Evolutionary conservation across 768 basidiomycete genomes (phyloP), one percentile per base, ranked within the genome.

Genomic region (Lactarius quietus): DNA sequence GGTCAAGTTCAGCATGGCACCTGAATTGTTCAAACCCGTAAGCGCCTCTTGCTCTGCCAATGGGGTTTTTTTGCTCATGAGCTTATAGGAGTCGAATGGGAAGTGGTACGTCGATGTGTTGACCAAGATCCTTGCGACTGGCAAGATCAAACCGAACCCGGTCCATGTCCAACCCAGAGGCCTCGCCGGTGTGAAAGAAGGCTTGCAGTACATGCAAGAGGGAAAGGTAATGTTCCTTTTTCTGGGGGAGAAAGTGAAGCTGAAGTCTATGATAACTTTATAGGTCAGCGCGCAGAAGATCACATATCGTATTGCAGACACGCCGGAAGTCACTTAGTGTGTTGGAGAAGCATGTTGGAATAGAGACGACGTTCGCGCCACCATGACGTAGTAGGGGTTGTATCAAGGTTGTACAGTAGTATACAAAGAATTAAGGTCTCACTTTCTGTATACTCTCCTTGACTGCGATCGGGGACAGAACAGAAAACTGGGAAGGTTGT

Each of bases 281-380:
- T 36, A 70, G 70, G 62, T 72, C 28, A 74, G 72, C 59, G 75
- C 66, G 35, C 70, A 72, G 66, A 76, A 77, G 66, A 60, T 74
- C 38, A 74, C 73, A 15, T 74, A 73, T 63, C 63, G 69, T 33
- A 60, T 73, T 51, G 48, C 60, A 15, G 68, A 68, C 29, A 69
- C 66, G 1, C 66, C 68, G 12, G 66, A 62, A 36, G 2, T 65
- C 39, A 8, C 10, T 7, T 12, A 23, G 0, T n/a, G 20, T 45
- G 14, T n/a, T 45, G n/a, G 45, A 48, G 45, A n/a, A n/a, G n/a
- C n/a, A 33, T 33, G 4, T 33, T 3, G 33, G 8, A 33, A 15
- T 15, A 23, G 48, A 5, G 15, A 26, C 26, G 14, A 51, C 6
- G 15, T 26, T 5, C 23, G 23, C 23, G 26, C 14, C 48, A 51